A percentile compares a stretch with the other conserved stretches of the same genome.
phyloP scores from a whole-genome alignment of 352 stramenopile species.

The Phytophthora pinifolia region DNA sequence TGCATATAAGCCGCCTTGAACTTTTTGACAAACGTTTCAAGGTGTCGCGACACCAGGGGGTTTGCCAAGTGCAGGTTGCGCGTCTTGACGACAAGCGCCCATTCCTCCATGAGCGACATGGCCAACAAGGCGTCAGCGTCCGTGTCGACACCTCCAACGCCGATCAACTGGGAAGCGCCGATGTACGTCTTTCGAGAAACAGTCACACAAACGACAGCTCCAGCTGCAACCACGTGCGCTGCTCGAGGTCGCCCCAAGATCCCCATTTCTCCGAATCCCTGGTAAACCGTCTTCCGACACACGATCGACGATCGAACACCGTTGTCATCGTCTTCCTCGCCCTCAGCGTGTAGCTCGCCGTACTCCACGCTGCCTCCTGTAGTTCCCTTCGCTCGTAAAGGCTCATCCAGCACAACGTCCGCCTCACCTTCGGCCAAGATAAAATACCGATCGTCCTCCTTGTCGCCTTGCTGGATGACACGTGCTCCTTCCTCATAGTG shows the following conservation, averaged over 20 bases:
- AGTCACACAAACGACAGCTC: conserved; percentile 41
- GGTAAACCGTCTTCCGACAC: conserved; percentile 56
- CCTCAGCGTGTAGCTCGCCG: not conserved
- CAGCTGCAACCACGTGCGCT: conserved; percentile 46
- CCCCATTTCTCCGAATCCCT: conserved; percentile 83
- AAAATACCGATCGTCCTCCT: conserved; percentile 66
- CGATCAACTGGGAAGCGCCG: conserved; percentile 38
- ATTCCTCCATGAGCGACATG: conserved; percentile 71
- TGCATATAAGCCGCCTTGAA: conserved; percentile 79
- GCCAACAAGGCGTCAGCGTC: conserved; percentile 61
- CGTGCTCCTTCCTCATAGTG: conserved; percentile 42
- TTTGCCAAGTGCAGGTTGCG: conserved; percentile 69
- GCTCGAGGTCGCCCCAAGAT: conserved; percentile 60
- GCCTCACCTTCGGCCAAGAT: conserved; percentile 64
- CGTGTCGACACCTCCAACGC: conserved; percentile 32
- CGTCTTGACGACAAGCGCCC: conserved; percentile 60
- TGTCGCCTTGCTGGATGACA: conserved; percentile 61
- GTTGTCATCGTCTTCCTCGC: conserved; percentile 6
- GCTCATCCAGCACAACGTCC: conserved; percentile 53
- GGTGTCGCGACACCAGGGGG: conserved; percentile 58
- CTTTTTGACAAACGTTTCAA: conserved; percentile 75
- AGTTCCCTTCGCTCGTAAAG: conserved; percentile 2
- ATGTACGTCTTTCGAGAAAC: conserved; percentile 56
- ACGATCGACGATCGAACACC: conserved; percentile 34
- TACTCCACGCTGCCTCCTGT: not conserved